Evolutionary conservation across 73 alveolate genomes (phyloP), one percentile per base, ranked within the genome.

Genomic region (Loxodes magnus): DNA sequence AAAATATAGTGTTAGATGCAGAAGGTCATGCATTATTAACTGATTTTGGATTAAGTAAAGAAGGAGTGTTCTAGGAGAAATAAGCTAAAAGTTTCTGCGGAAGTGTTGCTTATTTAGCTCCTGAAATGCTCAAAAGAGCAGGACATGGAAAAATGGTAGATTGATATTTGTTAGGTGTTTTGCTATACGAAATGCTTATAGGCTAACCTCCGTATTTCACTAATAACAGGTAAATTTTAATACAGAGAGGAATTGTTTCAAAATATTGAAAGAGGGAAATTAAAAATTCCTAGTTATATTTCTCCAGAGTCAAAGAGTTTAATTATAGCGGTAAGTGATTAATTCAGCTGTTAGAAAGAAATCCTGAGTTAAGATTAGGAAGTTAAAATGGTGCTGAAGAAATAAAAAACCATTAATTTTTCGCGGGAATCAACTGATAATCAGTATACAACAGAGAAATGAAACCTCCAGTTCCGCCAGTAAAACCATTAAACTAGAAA

Each of bases 11-110:
- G n/a, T 71, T 89, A 6, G 98, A 89, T 77, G 44, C 59, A 27
- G 94, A 89, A 70, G 98, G 98, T 1, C 98, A 89, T 69, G 98
- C 98, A 10, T 50, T 84, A 66, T 67, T 89, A 29, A 89, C 98
- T 7, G 98, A 89, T 77, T 89, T 89, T 68, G 98, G 98, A 5
- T 67, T 89, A 9, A 81, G 95, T 0, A 64, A 90, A 56, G 88
- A 84, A 67, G 98, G 98, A 9, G 88, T 77, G 15, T 62, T 71
- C 54, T 87, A 82, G 29, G 62, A 67, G 35, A 59, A 37, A 14
- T 9, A 30, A 14, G 56, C 81, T 24, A 31, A 71, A 19, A 49
- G 74, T 3, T 71, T 71, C 30, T 71, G 85, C 35, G 85, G 85
- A 4, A 55, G 86, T 3, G 74, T 85, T 19, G 97, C 97, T 14